A percentile compares a stretch with the other conserved stretches of the same genome.
phyloP scores from a whole-genome alignment of 441 rosid species.

The Hypseocharis bilobata region DNA sequence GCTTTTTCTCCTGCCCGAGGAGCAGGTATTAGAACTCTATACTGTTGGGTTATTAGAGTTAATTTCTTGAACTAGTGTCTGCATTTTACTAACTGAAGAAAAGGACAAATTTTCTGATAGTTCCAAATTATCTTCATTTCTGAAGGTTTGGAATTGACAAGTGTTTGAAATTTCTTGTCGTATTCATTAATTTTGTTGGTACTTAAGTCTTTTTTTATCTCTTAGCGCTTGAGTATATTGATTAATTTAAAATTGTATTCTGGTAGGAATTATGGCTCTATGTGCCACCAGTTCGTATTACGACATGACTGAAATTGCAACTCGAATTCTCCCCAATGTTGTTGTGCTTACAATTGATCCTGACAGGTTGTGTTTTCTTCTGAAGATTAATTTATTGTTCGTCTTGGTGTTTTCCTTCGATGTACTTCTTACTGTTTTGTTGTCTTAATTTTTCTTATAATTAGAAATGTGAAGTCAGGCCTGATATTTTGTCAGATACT shows the following conservation, averaged over 20 bases:
- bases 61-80: constrained; percentile 8
- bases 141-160: neutral
- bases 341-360: constrained; percentile 84
- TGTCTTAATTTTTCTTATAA: neutral
- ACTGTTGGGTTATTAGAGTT: constrained; percentile 2
- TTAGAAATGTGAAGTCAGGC: neutral
- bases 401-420: constrained; percentile 6
- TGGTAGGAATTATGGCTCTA: constrained; percentile 89
- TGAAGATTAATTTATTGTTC: constrained; percentile 5
- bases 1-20: constrained; percentile 96
- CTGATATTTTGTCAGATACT: neutral
- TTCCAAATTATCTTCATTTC: neutral
- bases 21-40: constrained; percentile 59
- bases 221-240: constrained; percentile 6
- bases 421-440: neutral
- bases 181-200: constrained; percentile 3
- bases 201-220: constrained; percentile 8
- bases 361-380: constrained; percentile 54
- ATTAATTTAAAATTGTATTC: constrained; percentile 11
- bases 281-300: constrained; percentile 88
- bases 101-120: no score
- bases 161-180: neutral
- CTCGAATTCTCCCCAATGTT: constrained; percentile 81
- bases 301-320: constrained; percentile 81
- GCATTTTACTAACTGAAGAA: no score